Base-by-base conservation (phyloP, 2,329 filamentous ascomycete species). In the Bertia moriformis region DNA sequence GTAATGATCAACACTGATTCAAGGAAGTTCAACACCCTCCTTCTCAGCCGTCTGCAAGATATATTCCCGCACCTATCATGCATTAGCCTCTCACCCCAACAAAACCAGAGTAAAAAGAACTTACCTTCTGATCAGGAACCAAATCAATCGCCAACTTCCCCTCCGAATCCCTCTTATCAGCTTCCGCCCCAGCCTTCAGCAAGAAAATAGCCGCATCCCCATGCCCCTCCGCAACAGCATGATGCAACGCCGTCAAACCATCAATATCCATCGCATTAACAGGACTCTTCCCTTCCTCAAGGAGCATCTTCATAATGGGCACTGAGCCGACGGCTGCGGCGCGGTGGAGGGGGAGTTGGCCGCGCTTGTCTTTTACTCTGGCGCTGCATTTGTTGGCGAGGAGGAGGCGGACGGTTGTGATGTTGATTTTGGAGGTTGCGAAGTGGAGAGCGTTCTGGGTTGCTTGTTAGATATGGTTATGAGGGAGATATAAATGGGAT, bases 1-100 rank as follows among this genome's bases (percentile, higher is more conserved):
- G n/a, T n/a, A n/a, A n/a, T n/a, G n/a, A n/a, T n/a, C n/a, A n/a
- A n/a, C n/a, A n/a, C n/a, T n/a, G n/a, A n/a, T n/a, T n/a, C n/a
- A n/a, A n/a, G n/a, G n/a, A 29, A 29, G 24, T 29, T 29, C 24
- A 29, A 29, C n/a, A 29, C 24, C 24, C 24, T 29, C 24, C n/a
- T n/a, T 29, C 24, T 29, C 24, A 29, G 24, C 24, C 24, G 24
- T 29, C 24, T 29, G 24, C 24, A 29, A 29, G 24, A 29, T 29
- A 29, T 29, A 29, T 29, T 29, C n/a, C 24, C n/a, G 10, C 10
- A 29, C 24, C 24, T 29, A n/a, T 10, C n/a, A n/a, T n/a, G n/a
- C n/a, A n/a, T n/a, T n/a, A n/a, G n/a, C n/a, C n/a, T n/a, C n/a
- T n/a, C n/a, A 29, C 24, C n/a, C 24, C 24, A 29, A n/a, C 24